phyloP scores from a whole-genome alignment of 371 early-diverging fungal genomes.

The Rhizopus delemar region DNA sequence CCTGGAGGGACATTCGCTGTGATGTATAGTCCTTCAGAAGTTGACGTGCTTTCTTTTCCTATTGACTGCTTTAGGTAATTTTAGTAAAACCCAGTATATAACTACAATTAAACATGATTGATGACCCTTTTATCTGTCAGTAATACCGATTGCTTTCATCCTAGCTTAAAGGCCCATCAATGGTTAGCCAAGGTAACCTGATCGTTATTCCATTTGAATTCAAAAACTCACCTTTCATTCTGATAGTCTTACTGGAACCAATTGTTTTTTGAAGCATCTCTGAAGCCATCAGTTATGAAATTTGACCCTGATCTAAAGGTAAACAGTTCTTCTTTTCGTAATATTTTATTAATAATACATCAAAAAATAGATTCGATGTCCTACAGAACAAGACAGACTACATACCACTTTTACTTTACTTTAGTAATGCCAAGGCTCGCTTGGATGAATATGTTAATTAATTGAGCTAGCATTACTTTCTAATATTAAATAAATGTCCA shows the following conservation, averaged over 20 bases:
- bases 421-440: no score
- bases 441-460: no score
- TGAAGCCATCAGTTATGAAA: conserved; percentile 13
- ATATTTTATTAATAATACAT: neutral
- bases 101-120: neutral
- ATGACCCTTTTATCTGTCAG: neutral
- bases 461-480: no score
- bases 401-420: neutral
- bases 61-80: conserved; percentile 28
- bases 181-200: conserved; percentile 21
- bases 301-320: conserved; percentile 22
- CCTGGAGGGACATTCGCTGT: conserved; percentile 25
- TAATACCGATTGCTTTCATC: conserved; percentile 21
- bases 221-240: neutral
- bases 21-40: conserved; percentile 26
- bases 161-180: conserved; percentile 25
- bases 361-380: conserved; percentile 13
- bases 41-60: conserved; percentile 26
- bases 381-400: conserved; percentile 12
- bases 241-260: conserved; percentile 24
- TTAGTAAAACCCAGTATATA: neutral
- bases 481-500: no score
- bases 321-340: neutral
- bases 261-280: conserved; percentile 12
- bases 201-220: neutral